phyloP scores from a whole-genome alignment of 148 eudicot species.

The Agrostemma githago region DNA sequence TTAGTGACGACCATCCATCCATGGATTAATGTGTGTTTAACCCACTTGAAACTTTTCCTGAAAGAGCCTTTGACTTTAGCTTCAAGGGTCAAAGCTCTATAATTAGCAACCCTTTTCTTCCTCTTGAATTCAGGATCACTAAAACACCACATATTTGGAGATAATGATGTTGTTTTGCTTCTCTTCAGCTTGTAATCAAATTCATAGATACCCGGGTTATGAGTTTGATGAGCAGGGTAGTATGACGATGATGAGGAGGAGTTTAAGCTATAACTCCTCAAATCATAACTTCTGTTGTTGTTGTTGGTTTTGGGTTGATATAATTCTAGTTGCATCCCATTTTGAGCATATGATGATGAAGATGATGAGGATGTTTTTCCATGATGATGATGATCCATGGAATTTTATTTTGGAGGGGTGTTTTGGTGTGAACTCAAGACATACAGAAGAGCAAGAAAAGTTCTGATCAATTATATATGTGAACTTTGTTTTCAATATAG shows the following conservation, averaged over 20 bases:
- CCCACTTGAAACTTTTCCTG: conserved; percentile 63
- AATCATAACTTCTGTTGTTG: conserved; percentile 20
- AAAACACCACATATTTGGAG: conserved; percentile 36
- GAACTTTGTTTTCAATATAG: not conserved
- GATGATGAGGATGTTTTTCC: conserved; percentile 34
- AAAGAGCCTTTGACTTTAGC: conserved; percentile 79
- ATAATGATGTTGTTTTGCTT: conserved; percentile 26
- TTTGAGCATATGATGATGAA: conserved; percentile 21
- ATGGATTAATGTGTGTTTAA: conserved; percentile 48
- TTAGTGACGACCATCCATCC: conserved; percentile 28
- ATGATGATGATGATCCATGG: conserved; percentile 41
- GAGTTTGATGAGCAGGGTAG: not conserved
- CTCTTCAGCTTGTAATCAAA: conserved; percentile 44
- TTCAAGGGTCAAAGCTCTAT: conserved; percentile 63
- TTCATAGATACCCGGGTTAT: not conserved
- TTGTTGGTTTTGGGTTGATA: conserved; percentile 32
- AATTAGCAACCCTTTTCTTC: conserved; percentile 78
- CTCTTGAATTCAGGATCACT: conserved; percentile 76
- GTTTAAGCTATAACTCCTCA: conserved; percentile 41
- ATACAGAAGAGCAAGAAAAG: conserved; percentile 10
- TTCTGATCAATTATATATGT: not conserved
- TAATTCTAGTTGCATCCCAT: conserved; percentile 41
- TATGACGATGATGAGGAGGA: conserved; percentile 28
- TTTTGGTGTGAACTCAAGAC: not conserved
- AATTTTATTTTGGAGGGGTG: not conserved